These are phyloP conservation scores for Gnomoniopsis sp. DNA, from an alignment of 2,329 filamentous ascomycete species.

Conservation along the genomic window DNA sequence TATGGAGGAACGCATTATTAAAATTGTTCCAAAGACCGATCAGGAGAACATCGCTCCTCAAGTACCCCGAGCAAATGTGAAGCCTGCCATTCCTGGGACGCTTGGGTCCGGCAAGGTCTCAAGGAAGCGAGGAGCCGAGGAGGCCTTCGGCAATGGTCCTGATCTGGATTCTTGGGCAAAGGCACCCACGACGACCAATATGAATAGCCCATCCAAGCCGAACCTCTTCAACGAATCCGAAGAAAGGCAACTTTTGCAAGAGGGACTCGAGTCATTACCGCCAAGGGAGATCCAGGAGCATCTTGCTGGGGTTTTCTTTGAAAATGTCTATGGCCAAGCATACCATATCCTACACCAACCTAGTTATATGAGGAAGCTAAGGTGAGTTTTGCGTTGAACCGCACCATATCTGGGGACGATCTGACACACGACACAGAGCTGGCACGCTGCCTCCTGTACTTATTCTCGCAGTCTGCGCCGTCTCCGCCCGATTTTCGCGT, in stretches of 20 bases:
- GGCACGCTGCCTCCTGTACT: constrained; percentile 84
- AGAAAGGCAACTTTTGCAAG: constrained; percentile 72
- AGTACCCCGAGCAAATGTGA: constrained; percentile 79
- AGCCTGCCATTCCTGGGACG: constrained; percentile 66
- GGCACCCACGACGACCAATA: constrained; percentile 47
- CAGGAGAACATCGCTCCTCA: constrained; percentile 59
- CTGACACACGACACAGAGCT: constrained; percentile 43
- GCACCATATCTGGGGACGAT: constrained; percentile 1
- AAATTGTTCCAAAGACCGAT: constrained; percentile 86
- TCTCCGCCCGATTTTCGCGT: constrained; percentile 91
- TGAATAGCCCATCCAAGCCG: constrained; percentile 45
- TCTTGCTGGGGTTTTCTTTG: constrained; percentile 90
- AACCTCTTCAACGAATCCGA: constrained; percentile 62
- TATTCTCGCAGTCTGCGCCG: constrained; percentile 88
- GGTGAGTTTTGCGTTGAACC: constrained; percentile 41
- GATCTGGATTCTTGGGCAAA: constrained; percentile 81
- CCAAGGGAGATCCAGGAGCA: constrained; percentile 88
- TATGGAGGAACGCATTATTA: constrained; percentile 98
- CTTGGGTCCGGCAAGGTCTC: constrained; percentile 46
- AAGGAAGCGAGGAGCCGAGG: constrained; percentile 81
- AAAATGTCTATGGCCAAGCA: constrained; percentile 90
- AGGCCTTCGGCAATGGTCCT: constrained; percentile 68
- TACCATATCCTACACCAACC: constrained; percentile 95
- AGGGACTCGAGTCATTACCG: constrained; percentile 80
- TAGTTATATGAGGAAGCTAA: constrained; percentile 87